Evolutionary conservation across 345 rosid genomes (phyloP).

Genomic region (Melastoma malabathricum): DNA sequence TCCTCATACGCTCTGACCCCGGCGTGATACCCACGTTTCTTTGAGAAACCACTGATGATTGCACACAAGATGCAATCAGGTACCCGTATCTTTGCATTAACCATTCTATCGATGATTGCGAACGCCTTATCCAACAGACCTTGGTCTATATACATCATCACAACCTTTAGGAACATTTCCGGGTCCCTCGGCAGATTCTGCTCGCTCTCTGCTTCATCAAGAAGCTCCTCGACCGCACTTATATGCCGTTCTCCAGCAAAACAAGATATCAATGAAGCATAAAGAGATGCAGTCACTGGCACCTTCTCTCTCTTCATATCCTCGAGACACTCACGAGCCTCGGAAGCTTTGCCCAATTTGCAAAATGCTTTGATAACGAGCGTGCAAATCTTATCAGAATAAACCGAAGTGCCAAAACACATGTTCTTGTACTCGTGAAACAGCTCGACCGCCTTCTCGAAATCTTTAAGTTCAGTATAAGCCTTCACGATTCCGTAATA

Average conservation of each 20-base stretch:
- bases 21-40: constrained; percentile 43
- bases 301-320: constrained; percentile 47
- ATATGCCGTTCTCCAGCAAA: constrained; percentile 32
- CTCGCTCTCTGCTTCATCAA: constrained; percentile 48
- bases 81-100: constrained; percentile 27
- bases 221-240: constrained; percentile 32
- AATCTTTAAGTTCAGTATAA: constrained; percentile 30
- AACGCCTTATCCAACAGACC: constrained; percentile 48
- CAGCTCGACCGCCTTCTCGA: constrained; percentile 34
- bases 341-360: constrained; percentile 44
- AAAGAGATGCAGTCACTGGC: constrained; percentile 26
- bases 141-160: constrained; percentile 53
- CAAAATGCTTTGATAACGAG: constrained; percentile 42
- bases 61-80: constrained; percentile 73
- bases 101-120: constrained; percentile 45
- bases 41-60: constrained; percentile 53
- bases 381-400: constrained; percentile 21
- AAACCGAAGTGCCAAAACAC: constrained; percentile 19
- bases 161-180: constrained; percentile 55
- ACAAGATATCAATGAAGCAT: constrained; percentile 41
- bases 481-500: constrained; percentile 67
- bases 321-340: constrained; percentile 45
- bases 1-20: constrained; percentile 41
- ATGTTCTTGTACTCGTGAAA: constrained; percentile 43
- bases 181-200: constrained; percentile 40